Evolutionary conservation across 1,284 basidiomycete species (phyloP).

Genomic region (Melampsora abietis-canadensis): DNA sequence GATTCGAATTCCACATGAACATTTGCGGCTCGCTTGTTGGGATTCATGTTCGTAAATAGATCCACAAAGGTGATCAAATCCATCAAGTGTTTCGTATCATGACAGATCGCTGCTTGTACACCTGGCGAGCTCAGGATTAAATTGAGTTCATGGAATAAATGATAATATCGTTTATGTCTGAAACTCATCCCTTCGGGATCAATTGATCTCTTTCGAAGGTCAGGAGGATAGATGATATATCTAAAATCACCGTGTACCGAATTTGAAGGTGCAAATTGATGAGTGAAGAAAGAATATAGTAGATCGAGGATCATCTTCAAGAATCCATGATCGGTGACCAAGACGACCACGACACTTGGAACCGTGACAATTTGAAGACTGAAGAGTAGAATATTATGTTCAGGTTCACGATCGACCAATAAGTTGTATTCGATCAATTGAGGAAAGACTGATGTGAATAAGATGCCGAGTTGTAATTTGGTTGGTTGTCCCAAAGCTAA

Average conservation of each 20-base stretch:
- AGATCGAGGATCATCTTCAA: slow-evolving; percentile 72
- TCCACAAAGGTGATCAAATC: slow-evolving; percentile 66
- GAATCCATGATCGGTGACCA: slow-evolving; percentile 71
- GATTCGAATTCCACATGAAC: slow-evolving; percentile 89
- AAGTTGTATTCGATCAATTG: slow-evolving; percentile 85
- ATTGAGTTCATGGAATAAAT: slow-evolving; percentile 50
- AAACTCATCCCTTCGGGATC: slow-evolving; percentile 80
- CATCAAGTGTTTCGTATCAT: slow-evolving; percentile 62
- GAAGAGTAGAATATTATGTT: slow-evolving; percentile 80
- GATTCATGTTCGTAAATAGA: slow-evolving; percentile 85
- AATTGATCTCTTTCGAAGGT: slow-evolving; percentile 54
- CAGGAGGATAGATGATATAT: slow-evolving; percentile 59
- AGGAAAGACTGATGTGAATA: slow-evolving; percentile 78
- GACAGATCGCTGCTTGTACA: slow-evolving; percentile 49
- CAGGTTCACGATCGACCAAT: slow-evolving; percentile 82
- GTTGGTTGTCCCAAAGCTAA: slow-evolving; percentile 70
- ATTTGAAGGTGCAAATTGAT: slow-evolving; percentile 61
- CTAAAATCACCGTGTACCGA: slow-evolving; percentile 59
- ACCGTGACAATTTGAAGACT: slow-evolving; percentile 85
- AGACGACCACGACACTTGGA: slow-evolving; percentile 73
- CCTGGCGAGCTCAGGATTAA: slow-evolving; percentile 48
- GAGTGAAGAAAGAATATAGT: slow-evolving; percentile 82
- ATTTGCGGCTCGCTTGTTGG: slow-evolving; percentile 74
- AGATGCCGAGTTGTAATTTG: slow-evolving; percentile 72
- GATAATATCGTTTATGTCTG: slow-evolving; percentile 78